Conservation (phyloP, 768 basidiomycete genomes). For the Agaricus blazei region DNA sequence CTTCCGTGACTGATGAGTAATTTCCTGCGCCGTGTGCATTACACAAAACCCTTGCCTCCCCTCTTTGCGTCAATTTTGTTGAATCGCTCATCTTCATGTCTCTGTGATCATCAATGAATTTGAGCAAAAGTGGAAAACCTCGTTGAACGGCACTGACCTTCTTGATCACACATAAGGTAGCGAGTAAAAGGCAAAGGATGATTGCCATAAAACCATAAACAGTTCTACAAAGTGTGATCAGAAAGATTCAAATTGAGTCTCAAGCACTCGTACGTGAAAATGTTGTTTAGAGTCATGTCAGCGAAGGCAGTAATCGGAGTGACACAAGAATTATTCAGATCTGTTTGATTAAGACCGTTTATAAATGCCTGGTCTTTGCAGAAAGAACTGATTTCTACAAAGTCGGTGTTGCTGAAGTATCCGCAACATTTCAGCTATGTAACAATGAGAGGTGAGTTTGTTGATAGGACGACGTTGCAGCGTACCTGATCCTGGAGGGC, state of each 20-base stretch:
- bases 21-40: constrained; percentile 8
- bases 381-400: constrained; percentile 52
- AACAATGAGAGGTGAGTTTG: neutral
- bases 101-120: constrained; percentile 33
- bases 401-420: constrained; percentile 66
- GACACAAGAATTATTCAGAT: constrained; percentile 60
- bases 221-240: constrained; percentile 31
- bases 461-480: constrained; percentile 4
- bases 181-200: constrained; percentile 67
- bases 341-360: constrained; percentile 31
- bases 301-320: constrained; percentile 61
- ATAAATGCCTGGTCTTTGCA: constrained; percentile 45
- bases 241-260: neutral
- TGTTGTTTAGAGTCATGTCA: constrained; percentile 70
- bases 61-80: constrained; percentile 87
- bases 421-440: constrained; percentile 81
- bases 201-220: constrained; percentile 85
- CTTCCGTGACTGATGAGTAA: neutral
- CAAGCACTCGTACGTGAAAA: constrained; percentile 68
- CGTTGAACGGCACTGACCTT: constrained; percentile 36
- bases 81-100: constrained; percentile 79
- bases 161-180: constrained; percentile 84
- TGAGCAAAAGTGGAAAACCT: neutral
- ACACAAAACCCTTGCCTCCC: constrained; percentile 84
- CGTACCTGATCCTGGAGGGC: constrained; percentile 70